A percentile compares a stretch with the other conserved stretches of the same genome.
These are phyloP conservation scores for Eucalyptus rudis DNA, from an alignment of 345 rosid genomes.

Conservation along the genomic window DNA sequence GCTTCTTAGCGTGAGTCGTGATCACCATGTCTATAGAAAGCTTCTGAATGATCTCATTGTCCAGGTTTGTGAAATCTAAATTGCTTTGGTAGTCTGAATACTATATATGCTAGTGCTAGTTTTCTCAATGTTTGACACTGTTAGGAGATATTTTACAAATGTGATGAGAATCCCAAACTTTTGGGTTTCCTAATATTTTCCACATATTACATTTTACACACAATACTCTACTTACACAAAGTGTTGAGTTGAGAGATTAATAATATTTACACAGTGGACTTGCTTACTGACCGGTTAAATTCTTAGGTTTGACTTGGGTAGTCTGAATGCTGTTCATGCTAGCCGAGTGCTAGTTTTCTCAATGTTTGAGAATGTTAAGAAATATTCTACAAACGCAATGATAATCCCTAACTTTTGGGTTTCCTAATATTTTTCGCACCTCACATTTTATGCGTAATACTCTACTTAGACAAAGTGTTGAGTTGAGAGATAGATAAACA, in stretches of 20 bases:
- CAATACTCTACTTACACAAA: not conserved
- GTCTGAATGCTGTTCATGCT: not conserved
- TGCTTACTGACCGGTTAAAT: not conserved
- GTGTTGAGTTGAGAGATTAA: not conserved
- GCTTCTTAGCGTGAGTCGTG: conserved; percentile 53
- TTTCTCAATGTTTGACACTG: not conserved
- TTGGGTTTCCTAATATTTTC: not conserved
- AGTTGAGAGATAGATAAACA: not conserved
- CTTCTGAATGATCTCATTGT: conserved; percentile 80
- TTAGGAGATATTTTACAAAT: not conserved
- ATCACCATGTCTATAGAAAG: conserved; percentile 43
- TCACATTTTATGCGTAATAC: not conserved
- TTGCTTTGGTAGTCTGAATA: not conserved
- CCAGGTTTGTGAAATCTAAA: conserved; percentile 39
- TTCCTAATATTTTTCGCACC: not conserved
- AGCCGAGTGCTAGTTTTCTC: not conserved
- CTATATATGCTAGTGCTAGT: not conserved
- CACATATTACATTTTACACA: not conserved
- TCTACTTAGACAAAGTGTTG: not conserved
- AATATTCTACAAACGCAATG: not conserved
- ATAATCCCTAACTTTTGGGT: not conserved
- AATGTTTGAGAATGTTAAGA: not conserved
- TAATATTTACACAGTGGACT: not conserved
- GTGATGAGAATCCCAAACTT: not conserved
- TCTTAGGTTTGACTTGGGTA: not conserved